Percentiles rank a stretch among this genome's conserved stretches.
Conservation (phyloP, 208 protist species). For the Wallacemonas sp. region DNA sequence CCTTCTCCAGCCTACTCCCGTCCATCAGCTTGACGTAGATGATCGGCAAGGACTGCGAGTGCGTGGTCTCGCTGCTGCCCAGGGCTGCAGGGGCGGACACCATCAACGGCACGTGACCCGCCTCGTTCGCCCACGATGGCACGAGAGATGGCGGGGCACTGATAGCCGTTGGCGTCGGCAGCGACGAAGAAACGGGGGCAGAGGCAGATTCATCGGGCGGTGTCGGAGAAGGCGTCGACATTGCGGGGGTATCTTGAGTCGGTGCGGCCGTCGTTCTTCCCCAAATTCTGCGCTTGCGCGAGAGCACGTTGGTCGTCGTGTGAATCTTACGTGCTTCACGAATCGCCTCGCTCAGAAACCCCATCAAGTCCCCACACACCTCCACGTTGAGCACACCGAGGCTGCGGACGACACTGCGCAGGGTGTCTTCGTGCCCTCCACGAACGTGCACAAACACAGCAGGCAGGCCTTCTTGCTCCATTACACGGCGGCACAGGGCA, state of each 20-base stretch:
- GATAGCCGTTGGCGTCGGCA: not conserved
- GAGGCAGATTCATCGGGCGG: not conserved
- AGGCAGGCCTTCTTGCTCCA: constrained; percentile 55
- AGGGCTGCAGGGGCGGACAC: constrained; percentile 1
- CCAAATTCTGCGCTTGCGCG: not conserved
- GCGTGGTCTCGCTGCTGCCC: constrained; percentile 25
- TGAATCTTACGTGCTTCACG: constrained; percentile 22
- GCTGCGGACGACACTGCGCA: constrained; percentile 57
- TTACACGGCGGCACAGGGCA: constrained; percentile 49
- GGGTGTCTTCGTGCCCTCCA: constrained; percentile 55
- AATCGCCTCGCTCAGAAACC: constrained; percentile 63
- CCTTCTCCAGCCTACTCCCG: constrained; percentile 51
- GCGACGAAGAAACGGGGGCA: not conserved
- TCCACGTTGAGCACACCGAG: constrained; percentile 81
- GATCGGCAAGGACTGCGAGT: constrained; percentile 34
- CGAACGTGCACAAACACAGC: constrained; percentile 73
- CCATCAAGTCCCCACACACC: constrained; percentile 79
- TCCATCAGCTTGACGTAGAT: constrained; percentile 75
- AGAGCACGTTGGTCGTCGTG: not conserved
- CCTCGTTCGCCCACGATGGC: constrained; percentile 22
- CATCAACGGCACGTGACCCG: constrained; percentile 15
- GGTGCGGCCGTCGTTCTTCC: no score
- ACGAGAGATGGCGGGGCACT: not conserved
- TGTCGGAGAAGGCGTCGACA: no score
- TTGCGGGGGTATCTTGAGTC: no score